These are phyloP conservation scores for Gastrolobium villosum DNA, from an alignment of 306 rosid species.

Conservation along the genomic window DNA sequence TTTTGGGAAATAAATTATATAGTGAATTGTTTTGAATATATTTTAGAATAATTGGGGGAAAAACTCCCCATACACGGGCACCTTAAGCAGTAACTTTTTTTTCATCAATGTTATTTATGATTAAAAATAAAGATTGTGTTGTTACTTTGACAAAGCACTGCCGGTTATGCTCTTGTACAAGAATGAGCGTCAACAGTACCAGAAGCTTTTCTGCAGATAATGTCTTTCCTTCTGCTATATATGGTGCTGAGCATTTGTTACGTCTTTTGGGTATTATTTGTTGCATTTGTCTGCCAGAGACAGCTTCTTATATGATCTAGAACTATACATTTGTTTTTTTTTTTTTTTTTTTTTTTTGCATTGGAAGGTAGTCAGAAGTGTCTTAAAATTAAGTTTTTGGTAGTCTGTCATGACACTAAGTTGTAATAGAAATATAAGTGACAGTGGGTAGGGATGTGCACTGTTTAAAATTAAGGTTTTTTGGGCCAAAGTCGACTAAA, in stretches of 20 bases:
- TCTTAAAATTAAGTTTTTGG: neutral
- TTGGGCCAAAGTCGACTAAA: too few species aligned
- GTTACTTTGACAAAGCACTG: constrained; percentile 90
- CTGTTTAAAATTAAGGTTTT: too few species aligned
- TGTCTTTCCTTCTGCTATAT: constrained; percentile 71
- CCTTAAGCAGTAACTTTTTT: constrained; percentile 32
- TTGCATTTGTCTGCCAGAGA: constrained; percentile 17
- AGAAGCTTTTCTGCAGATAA: constrained; percentile 63
- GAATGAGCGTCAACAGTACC: constrained; percentile 80
- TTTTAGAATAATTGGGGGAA: neutral
- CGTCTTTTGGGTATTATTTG: constrained; percentile 89
- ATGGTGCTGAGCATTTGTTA: constrained; percentile 94
- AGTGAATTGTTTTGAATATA: constrained; percentile 32
- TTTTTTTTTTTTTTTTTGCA: constrained; percentile 15
- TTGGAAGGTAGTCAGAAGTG: neutral
- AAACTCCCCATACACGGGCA: neutral
- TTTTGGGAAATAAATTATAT: constrained; percentile 1
- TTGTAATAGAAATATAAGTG: constrained; percentile 1
- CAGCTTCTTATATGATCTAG: constrained; percentile 17
- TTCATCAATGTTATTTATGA: neutral
- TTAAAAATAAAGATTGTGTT: constrained; percentile 55
- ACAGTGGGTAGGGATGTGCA: too few species aligned
- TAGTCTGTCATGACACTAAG: constrained; percentile 4
- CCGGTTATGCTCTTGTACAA: constrained; percentile 80
- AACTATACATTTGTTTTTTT: neutral